A percentile compares a stretch with the other conserved stretches of the same genome.
Conservation (phyloP, 2,329 filamentous ascomycete genomes). For the Aspergillus versicolor region DNA sequence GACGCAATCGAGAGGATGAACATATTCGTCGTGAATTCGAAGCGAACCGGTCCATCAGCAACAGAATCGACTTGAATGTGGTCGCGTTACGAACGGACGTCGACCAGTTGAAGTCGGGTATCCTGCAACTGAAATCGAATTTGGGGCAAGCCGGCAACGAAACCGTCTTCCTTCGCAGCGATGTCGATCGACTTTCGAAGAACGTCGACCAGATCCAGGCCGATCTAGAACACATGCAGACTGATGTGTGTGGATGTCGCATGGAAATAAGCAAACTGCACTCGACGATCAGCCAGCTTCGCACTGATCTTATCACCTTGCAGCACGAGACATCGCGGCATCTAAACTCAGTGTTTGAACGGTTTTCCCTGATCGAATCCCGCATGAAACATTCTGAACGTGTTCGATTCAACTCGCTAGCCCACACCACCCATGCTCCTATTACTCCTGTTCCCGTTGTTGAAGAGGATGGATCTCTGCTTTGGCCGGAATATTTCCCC, state of each 20-base stretch:
- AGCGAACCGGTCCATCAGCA: constrained; percentile 32
- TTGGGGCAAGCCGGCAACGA: constrained; percentile 33
- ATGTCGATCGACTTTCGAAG: constrained; percentile 38
- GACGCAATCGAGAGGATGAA: constrained; percentile 41
- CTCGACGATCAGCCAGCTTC: constrained; percentile 34
- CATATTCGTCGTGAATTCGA: constrained; percentile 41
- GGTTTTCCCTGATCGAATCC: constrained; percentile 32
- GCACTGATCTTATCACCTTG: constrained; percentile 36
- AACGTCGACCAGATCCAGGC: constrained; percentile 37
- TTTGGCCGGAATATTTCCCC: constrained; percentile 40
- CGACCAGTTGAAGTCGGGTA: constrained; percentile 35
- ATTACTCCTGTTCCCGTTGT: constrained; percentile 39
- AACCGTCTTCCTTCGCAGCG: constrained; percentile 35
- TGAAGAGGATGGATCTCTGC: constrained; percentile 34
- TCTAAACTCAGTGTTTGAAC: constrained; percentile 26
- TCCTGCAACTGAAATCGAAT: constrained; percentile 35
- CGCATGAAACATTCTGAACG: constrained; percentile 37
- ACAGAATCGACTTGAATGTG: constrained; percentile 37
- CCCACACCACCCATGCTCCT: constrained; percentile 37
- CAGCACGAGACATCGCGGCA: constrained; percentile 35
- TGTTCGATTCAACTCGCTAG: constrained; percentile 42
- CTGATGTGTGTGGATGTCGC: constrained; percentile 34
- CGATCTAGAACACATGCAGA: constrained; percentile 34
- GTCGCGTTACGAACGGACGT: constrained; percentile 36
- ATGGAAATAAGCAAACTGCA: constrained; percentile 40